Conservation (phyloP, 495 filamentous ascomycete genomes). For the Thozetella sp. region DNA sequence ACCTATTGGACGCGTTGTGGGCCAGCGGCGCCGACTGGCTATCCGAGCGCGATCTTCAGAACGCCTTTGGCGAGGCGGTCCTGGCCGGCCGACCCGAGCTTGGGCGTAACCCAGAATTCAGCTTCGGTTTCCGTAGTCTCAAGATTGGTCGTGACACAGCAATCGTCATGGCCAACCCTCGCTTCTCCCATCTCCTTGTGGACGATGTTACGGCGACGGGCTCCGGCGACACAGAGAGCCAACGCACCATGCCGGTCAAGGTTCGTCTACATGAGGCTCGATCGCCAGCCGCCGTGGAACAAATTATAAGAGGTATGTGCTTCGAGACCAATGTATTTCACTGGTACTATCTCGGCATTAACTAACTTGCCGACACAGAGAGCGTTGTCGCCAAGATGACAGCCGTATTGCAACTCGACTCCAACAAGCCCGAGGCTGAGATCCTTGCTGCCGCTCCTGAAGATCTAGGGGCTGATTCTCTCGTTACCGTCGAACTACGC, state of each 20-base stretch:
- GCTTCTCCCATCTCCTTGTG: background rate
- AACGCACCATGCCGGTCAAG: background rate
- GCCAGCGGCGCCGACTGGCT: constrained; percentile 18
- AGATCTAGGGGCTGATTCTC: constrained; percentile 22
- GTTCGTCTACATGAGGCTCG: background rate
- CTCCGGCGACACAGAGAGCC: background rate
- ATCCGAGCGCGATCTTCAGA: constrained; percentile 14
- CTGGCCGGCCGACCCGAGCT: constrained; percentile 11
- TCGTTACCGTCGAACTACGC: constrained; percentile 21
- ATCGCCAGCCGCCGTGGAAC: background rate
- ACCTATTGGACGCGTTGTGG: constrained; percentile 24
- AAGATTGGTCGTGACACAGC: background rate
- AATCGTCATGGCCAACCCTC: background rate
- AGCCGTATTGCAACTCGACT: background rate
- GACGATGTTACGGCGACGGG: background rate
- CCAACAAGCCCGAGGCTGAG: background rate
- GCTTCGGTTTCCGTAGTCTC: constrained; percentile 1
- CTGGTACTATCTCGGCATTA: background rate
- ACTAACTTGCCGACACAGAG: background rate
- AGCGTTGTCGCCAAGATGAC: background rate
- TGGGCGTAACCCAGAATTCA: constrained; percentile 3
- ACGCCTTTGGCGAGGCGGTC: constrained; percentile 19
- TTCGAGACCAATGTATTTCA: background rate
- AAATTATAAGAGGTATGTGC: background rate
- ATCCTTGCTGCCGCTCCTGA: constrained; percentile 4